Evolutionary conservation across 2,329 filamentous ascomycete species (phyloP).

Genomic region (Hawksworthiomyces lignivorus): DNA sequence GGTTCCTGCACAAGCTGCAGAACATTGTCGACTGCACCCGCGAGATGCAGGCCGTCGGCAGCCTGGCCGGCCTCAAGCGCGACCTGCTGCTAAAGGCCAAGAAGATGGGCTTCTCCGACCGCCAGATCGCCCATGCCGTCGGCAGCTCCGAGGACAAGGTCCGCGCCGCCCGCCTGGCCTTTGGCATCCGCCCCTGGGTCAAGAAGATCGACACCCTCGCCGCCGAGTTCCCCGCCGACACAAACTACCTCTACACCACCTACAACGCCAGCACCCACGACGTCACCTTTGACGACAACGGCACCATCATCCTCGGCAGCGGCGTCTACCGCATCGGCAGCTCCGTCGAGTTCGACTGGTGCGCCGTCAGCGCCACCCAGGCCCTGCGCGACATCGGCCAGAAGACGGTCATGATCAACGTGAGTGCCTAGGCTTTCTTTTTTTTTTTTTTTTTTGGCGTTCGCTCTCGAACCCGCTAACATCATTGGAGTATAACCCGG

Average conservation of each 20-base stretch:
- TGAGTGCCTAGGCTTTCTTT: slow-evolving; percentile 30
- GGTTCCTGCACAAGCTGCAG: slow-evolving; percentile 97
- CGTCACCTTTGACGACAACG: slow-evolving; percentile 87
- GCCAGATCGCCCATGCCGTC: slow-evolving; percentile 83
- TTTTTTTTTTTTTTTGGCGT: slow-evolving; percentile 1
- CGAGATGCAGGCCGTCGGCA: slow-evolving; percentile 77
- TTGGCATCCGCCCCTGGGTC: slow-evolving; percentile 89
- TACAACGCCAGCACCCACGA: slow-evolving; percentile 96
- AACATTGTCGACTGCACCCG: slow-evolving; percentile 90
- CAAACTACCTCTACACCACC: slow-evolving; percentile 95
- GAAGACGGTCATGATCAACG: slow-evolving; percentile 97
- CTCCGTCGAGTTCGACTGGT: slow-evolving; percentile 99
- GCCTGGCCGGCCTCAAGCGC: slow-evolving; percentile 76
- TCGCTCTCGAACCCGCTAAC: slow-evolving; percentile 4
- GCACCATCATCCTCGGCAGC: slow-evolving; percentile 79
- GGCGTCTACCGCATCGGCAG: slow-evolving; percentile 97
- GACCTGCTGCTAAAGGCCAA: slow-evolving; percentile 86
- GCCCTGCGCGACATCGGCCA: slow-evolving; percentile 79
- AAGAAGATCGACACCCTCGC: slow-evolving; percentile 98
- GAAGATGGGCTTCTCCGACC: slow-evolving; percentile 96
- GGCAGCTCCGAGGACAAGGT: slow-evolving; percentile 84
- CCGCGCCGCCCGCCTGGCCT: slow-evolving; percentile 72
- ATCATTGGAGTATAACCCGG: slow-evolving; percentile 56
- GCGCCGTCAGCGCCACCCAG: slow-evolving; percentile 81
- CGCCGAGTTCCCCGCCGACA: slow-evolving; percentile 90